These are phyloP conservation scores for Poterioochromonas sp. DNA, from an alignment of 352 stramenopile species.

Conservation along the genomic window DNA sequence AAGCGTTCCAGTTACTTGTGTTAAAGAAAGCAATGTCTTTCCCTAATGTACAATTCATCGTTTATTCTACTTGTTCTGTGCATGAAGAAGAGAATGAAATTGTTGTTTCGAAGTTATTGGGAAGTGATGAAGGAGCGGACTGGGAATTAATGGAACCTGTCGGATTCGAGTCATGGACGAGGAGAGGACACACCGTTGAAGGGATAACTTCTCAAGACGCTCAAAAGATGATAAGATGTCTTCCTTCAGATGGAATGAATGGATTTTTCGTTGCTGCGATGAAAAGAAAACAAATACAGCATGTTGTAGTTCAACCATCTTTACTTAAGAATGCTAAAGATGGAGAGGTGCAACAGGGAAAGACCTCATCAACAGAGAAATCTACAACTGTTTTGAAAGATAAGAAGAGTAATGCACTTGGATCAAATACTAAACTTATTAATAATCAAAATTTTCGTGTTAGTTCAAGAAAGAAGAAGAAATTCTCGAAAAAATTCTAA, in stretches of 20 bases:
- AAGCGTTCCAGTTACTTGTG: conserved; percentile 83
- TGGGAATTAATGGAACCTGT: conserved; percentile 56
- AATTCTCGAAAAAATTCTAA: background rate
- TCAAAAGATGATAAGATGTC: conserved; percentile 72
- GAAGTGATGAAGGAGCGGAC: conserved; percentile 41
- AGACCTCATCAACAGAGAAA: background rate
- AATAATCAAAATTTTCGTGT: background rate
- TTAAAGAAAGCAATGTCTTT: conserved; percentile 87
- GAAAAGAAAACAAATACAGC: conserved; percentile 49
- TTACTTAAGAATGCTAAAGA: background rate
- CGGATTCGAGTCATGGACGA: conserved; percentile 60
- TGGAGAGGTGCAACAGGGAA: background rate
- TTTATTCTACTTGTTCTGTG: conserved; percentile 94
- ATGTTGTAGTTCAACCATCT: background rate
- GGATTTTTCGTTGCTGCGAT: conserved; percentile 95
- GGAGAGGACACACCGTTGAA: conserved; percentile 59
- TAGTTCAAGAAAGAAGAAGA: background rate
- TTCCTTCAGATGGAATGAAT: conserved; percentile 82
- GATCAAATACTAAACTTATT: background rate
- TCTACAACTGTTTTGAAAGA: background rate
- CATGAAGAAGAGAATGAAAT: conserved; percentile 90
- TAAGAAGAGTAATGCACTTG: background rate
- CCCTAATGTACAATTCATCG: conserved; percentile 76
- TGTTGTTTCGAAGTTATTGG: conserved; percentile 75
- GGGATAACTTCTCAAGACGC: conserved; percentile 33